Conservation (phyloP, 2,329 filamentous ascomycete species). For the Ceratocystis cacaofunesta region DNA sequence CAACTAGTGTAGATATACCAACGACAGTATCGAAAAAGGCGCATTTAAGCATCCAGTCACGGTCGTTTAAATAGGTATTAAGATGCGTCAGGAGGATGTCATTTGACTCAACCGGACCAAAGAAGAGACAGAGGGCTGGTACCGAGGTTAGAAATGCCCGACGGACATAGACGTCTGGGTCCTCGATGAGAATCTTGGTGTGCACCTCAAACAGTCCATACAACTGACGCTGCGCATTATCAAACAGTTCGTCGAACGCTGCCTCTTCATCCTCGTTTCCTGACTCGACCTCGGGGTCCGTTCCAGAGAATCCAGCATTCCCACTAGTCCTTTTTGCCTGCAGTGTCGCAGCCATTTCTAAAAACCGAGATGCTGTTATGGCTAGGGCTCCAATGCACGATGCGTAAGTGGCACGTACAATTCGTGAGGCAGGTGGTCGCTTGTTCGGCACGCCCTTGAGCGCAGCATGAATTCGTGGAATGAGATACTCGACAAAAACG, state of each 20-base stretch:
- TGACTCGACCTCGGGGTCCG: conserved; percentile 68
- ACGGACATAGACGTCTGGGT: conserved; percentile 70
- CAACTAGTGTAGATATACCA: conserved; percentile 79
- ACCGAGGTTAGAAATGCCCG: conserved; percentile 86
- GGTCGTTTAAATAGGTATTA: conserved; percentile 92
- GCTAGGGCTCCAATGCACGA: conserved; percentile 82
- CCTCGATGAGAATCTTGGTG: conserved; percentile 79
- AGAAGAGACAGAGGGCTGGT: conserved; percentile 84
- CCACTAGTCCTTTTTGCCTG: conserved; percentile 56
- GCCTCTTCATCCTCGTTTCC: conserved; percentile 46
- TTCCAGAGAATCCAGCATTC: conserved; percentile 41
- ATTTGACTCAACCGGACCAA: conserved; percentile 78
- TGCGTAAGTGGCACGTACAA: conserved; percentile 83
- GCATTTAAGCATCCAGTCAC: conserved; percentile 91
- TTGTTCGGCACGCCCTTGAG: conserved; percentile 26
- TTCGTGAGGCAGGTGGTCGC: conserved; percentile 38
- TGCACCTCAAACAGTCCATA: conserved; percentile 74
- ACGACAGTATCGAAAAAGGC: conserved; percentile 94
- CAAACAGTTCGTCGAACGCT: conserved; percentile 70
- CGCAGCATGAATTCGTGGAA: conserved; percentile 46
- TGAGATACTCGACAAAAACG: conserved; percentile 52
- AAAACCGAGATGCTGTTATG: conserved; percentile 66
- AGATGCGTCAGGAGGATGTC: conserved; percentile 93
- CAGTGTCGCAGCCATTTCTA: conserved; percentile 82
- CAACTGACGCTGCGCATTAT: conserved; percentile 70